Base-by-base conservation (phyloP, 2,329 filamentous ascomycete genomes). In the Penicillium italicum region DNA sequence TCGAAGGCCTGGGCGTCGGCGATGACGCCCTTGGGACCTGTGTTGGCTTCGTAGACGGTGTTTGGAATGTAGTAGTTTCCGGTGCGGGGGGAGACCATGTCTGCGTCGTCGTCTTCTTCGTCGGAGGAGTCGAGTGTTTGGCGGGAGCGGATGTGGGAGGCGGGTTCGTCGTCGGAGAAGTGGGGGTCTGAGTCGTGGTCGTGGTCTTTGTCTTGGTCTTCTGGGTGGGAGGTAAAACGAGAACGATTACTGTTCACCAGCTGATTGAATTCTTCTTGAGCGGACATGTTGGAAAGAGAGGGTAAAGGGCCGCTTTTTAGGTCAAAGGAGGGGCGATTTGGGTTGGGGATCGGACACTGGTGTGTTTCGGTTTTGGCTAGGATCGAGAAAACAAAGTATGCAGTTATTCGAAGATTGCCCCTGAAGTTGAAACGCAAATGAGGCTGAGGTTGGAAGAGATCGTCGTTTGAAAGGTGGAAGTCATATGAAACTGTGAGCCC, bases 21-120 rank as follows among this genome's bases (percentile, higher is more conserved):
- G 51, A 80, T 80, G 58, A 80, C 78, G 50, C 78, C 78, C 62
- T 80, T 80, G 47, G 78, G 78, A 0, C 78, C 78, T 9, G 78
- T 80, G 59, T 80, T 80, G 63, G 77, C 77, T 52, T 79, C 75
- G 63, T 74, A 79, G 46, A 71, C 67, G 31, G 75, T 78, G 38
- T 72, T 71, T 31, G 77, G 77, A 30, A 80, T 65, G 50, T 76
- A 74, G 61, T 78, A 79, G 43, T 69, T 71, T 16, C 61, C 43
- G 42, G 66, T 63, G 28, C 74, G 65, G 57, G 74, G 67, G 31
- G 63, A 63, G 63, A 66, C 66, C 70, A 77, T 73, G 58, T 65
- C 37, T 40, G 37, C 59, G 59, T 24, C 24, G 24, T 64, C 56
- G 50, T 46, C 67, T 57, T 74, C 68, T 50, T 60, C 55, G 62